Evolutionary conservation across 352 stramenopile genomes (phyloP).

Genomic region (Peronospora destructor): DNA sequence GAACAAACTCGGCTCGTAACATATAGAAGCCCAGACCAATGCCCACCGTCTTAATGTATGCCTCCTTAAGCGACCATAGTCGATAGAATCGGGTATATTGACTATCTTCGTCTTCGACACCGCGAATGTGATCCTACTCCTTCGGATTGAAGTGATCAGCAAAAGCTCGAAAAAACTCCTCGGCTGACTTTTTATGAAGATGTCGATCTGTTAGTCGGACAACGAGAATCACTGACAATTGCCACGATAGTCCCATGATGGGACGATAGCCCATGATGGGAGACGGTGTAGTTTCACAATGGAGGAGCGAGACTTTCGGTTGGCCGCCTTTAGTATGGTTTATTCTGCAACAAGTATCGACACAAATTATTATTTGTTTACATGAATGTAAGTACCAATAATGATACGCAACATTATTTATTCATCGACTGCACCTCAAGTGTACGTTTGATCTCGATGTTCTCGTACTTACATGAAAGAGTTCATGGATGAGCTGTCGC

Average conservation of each 20-base stretch:
- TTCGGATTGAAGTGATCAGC: constrained; percentile 41
- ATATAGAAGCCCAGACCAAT: constrained; percentile 60
- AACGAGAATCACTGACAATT: constrained; percentile 45
- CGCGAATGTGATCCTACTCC: constrained; percentile 56
- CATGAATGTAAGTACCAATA: too few species aligned
- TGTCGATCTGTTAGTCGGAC: constrained; percentile 51
- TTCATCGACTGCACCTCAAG: constrained; percentile 31
- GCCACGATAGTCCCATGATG: constrained; percentile 65
- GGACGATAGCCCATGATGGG: constrained; percentile 71
- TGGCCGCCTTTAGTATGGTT: constrained; percentile 48
- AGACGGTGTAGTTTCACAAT: constrained; percentile 79
- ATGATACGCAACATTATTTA: too few species aligned
- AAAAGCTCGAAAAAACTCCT: constrained; percentile 63
- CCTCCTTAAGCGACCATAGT: constrained; percentile 73
- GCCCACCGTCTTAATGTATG: constrained; percentile 70
- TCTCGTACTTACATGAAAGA: constrained; percentile 28
- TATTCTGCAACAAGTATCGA: constrained; percentile 30
- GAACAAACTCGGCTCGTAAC: constrained; percentile 45
- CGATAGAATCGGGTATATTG: constrained; percentile 50
- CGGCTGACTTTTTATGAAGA: constrained; percentile 10
- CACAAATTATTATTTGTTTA: background rate
- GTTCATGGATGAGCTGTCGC: constrained; percentile 35
- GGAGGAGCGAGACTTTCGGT: constrained; percentile 1
- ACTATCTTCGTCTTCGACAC: constrained; percentile 12
- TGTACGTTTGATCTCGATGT: constrained; percentile 50